Base-by-base conservation (phyloP, 768 basidiomycete species). In the Zangia roseola region DNA sequence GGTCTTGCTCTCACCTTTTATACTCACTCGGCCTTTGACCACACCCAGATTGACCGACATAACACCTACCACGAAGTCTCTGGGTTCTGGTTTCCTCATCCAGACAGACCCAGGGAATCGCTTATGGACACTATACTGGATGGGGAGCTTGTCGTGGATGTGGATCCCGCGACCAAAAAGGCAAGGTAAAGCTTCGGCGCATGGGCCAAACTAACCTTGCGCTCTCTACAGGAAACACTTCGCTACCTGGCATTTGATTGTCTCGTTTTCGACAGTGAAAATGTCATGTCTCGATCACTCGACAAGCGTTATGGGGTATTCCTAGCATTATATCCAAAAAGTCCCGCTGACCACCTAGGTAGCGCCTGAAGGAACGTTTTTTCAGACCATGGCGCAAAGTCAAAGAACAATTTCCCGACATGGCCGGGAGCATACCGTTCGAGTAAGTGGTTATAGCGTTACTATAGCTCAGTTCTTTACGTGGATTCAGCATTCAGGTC, bases 181-280 rank as follows among this genome's bases (percentile, higher is more conserved):
- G 94, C 91, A 55, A 55, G 83, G 67, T 13, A 3, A 14, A 43
- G 19, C n/a, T 33, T 45, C 21, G 13, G 37, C 20, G 4, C 13
- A n/a, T 36, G 12, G n/a, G 41, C 40, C 53, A 51, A 45, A 39
- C 16, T 17, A 9, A 53, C 33, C 1, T 23, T 10, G 23, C 17
- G 21, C 35, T 34, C 19, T 16, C 5, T 39, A 14, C 63, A 97
- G 94, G 82, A 91, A 71, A 88, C 81, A 0, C 59, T 91, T 41
- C 82, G 94, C 5, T 84, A 88, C 47, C 78, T 97, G 50, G 88
- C 87, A 0, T 99, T 99, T 59, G 97, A 99, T 64, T 93, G 92
- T 61, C 76, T 98, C 17, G 91, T 95, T 6, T 82, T 88, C 14
- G 81, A 94, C 63, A 81, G 83, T 38, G 80, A 88, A 63, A 94